These are phyloP conservation scores for Phytopythium litorale DNA, from an alignment of 352 stramenopile genomes.

Conservation along the genomic window DNA sequence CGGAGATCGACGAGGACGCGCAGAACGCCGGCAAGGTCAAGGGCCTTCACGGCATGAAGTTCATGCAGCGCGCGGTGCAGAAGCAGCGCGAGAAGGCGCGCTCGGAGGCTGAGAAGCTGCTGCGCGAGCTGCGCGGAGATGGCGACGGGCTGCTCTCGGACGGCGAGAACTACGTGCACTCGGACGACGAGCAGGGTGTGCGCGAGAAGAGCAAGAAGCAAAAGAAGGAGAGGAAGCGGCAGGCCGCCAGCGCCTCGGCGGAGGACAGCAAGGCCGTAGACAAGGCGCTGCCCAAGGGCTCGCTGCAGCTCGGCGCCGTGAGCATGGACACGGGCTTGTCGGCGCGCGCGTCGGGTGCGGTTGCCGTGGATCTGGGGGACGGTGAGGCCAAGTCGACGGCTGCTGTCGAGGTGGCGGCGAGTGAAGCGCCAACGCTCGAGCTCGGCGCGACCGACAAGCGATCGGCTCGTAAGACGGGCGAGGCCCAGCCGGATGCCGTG, in stretches of 20 bases:
- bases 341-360: constrained; percentile 51
- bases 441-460: constrained; percentile 22
- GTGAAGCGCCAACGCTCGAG: constrained; percentile 25
- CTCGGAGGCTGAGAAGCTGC: constrained; percentile 90
- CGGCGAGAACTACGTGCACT: constrained; percentile 41
- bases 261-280: constrained; percentile 51
- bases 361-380: constrained; percentile 74
- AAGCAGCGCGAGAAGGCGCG: constrained; percentile 92
- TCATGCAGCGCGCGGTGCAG: constrained; percentile 97
- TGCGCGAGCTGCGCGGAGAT: constrained; percentile 92
- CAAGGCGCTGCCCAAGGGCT: constrained; percentile 43
- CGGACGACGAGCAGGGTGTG: constrained; percentile 27
- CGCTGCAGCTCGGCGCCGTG: constrained; percentile 55
- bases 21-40: constrained; percentile 47
- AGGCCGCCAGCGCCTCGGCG: constrained; percentile 41
- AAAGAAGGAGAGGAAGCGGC: constrained; percentile 29
- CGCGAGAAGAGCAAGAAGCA: constrained; percentile 21
- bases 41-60: constrained; percentile 95
- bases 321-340: constrained; percentile 73
- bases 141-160: constrained; percentile 65
- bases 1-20: constrained; percentile 68
- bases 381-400: constrained; percentile 21
- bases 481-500: not conserved
- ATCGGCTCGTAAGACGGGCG: constrained; percentile 3
- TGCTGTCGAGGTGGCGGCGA: constrained; percentile 19